Evolutionary conservation across 2,329 filamentous ascomycete genomes (phyloP), one percentile per base, ranked within the genome.

Genomic region (Escovopsis sp.): DNA sequence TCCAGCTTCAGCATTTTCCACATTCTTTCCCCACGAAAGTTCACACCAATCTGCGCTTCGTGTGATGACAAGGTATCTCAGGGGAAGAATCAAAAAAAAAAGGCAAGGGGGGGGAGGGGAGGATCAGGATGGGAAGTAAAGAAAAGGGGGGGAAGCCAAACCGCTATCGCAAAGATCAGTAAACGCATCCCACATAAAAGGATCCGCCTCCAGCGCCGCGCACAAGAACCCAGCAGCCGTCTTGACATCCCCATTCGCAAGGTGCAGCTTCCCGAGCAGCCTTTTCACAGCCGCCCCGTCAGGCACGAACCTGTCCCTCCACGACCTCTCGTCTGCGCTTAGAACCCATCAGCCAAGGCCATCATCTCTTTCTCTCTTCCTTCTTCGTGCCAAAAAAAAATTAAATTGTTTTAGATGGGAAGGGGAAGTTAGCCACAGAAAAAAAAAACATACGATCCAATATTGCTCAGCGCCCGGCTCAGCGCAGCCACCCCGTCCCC

Each of bases 171-270:
- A 51, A 9, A 50, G 47, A 37, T 49, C 39, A 5, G 47, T 48
- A 34, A 51, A 51, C 13, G 47, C 43, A 44, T 51, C 49, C 49
- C 49, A 51, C 44, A 51, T 47, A 40, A 51, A 51, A 10, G 47
- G 44, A 33, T 49, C 43, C 10, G 43, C 33, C 39, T 50, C 43
- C 8, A 51, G 40, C 8, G 49, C 47, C 4, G 44, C 31, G 10
- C 41, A 40, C 25, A 49, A 48, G 37, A 32, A 43, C 10, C 31
- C 36, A 13, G 45, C 43, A 2, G 49, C 44, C 8, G 36, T 42
- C 30, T 47, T 47, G 11, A 35, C 20, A 24, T 49, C 49, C 9
- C 49, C 46, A 30, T 43, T 49, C 15, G 47, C 49, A 29, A 37
- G n/a, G n/a, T 35, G 33, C 33, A 35, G 33, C 16, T 35, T 35